Base-by-base conservation (phyloP, 768 basidiomycete species). In the Lactarius sp. region DNA sequence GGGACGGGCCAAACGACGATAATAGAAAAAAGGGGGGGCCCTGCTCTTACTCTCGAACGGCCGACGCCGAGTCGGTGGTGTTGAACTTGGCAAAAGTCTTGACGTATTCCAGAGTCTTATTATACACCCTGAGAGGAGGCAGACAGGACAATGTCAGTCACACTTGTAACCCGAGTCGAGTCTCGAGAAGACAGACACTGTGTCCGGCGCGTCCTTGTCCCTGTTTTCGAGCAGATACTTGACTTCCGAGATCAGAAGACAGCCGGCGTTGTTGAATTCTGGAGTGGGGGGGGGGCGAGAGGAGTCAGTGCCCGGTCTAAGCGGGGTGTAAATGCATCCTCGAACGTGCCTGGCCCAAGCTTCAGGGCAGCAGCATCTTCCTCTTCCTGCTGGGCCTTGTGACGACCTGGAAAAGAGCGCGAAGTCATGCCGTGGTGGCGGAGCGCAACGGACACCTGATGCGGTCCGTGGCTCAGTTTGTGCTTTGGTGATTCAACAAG, bases 261-360 rank as follows among this genome's bases (percentile, higher is more conserved):
- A 93, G 79, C 90, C 92, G 6, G 90, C 90, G 67, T 93, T 92
- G 77, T 92, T 92, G 77, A 95, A 95, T 72, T 92, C 93, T 92
- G 66, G 37, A 34, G 18, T 46, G 42, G 20, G n/a, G n/a, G n/a
- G n/a, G n/a, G n/a, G 20, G 22, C 12, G 4, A 49, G 33, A 27
- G 18, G 58, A 34, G 10, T 56, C 54, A 39, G 60, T 12, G 54
- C 33, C 49, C 52, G 61, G 37, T 50, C 55, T 41, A 9, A 33
- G 56, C 51, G 13, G 34, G 36, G 42, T 52, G 50, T 18, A 37
- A 13, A 22, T 50, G 39, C 6, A 52, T 10, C n/a, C 52, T 53
- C 59, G 42, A 34, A 65, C 69, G 51, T 63, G 86, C 89, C 90
- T 69, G 84, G 75, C 18, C 92, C 92, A 33, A 94, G 85, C 72